Conservation (phyloP, 164 flowering plant genomes). For the Vitis rupestris region DNA sequence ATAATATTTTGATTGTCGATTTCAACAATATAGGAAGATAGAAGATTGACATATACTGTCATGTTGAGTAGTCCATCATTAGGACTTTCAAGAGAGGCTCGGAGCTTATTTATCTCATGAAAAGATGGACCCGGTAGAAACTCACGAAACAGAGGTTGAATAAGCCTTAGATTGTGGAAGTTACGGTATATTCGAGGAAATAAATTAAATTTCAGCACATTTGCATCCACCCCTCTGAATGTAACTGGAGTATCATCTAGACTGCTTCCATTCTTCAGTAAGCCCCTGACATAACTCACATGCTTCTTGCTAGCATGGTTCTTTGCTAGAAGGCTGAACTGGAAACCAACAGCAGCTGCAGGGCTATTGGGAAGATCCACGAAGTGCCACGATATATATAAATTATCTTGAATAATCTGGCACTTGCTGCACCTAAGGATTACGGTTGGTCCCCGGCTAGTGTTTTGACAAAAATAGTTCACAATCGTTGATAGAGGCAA, state of each 20-base stretch:
- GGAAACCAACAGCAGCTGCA: conserved; percentile 91
- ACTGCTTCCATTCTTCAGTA: conserved; percentile 51
- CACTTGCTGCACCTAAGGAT: conserved; percentile 64
- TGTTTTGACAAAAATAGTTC: conserved; percentile 69
- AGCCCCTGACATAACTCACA: conserved; percentile 72
- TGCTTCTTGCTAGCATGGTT: conserved; percentile 43
- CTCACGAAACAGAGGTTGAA: conserved; percentile 91
- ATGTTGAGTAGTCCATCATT: conserved; percentile 77
- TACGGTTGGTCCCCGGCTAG: conserved; percentile 79
- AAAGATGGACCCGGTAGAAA: conserved; percentile 77
- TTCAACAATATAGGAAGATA: conserved; percentile 83
- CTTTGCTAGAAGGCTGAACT: conserved; percentile 74
- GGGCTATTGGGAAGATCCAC: conserved; percentile 87
- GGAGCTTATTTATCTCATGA: conserved; percentile 51
- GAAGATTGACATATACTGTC: conserved; percentile 67
- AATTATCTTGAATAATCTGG: conserved; percentile 45
- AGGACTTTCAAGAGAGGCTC: conserved; percentile 65
- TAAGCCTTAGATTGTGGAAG: conserved; percentile 59
- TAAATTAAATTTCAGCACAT: conserved; percentile 73
- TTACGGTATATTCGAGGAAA: conserved; percentile 78
- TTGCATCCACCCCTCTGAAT: conserved; percentile 66
- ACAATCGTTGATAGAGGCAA: conserved; percentile 55
- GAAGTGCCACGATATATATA: conserved; percentile 85
- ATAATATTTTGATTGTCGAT: conserved; percentile 53
- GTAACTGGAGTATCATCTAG: conserved; percentile 61